Base-by-base conservation (phyloP, 2,329 filamentous ascomycete genomes). In the Fusarium sp. region DNA sequence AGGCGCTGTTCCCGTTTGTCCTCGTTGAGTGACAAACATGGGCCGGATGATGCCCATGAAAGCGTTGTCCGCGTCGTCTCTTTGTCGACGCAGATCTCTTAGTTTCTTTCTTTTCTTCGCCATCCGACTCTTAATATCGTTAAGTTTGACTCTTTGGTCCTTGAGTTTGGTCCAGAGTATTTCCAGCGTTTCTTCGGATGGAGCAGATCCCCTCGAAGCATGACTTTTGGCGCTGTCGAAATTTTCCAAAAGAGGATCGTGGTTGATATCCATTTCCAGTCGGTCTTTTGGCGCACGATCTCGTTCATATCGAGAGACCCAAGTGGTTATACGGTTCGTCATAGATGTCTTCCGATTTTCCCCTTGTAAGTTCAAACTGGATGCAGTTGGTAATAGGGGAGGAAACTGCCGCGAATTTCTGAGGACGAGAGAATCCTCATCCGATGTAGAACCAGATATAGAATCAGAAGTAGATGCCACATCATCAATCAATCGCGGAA, bases 1-100 rank as follows among this genome's bases (percentile, higher is more conserved):
- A 7, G 70, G 50, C 1, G 76, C 66, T 15, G 72, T 63, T 9
- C 68, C 60, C 10, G 66, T 54, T 22, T 66, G 48, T 22, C 71
- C 68, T 15, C 64, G 60, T 20, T 72, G 74, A 46, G 69, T 75
- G 20, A 81, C 71, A 6, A 82, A 71, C 24, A 82, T 72, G 1
- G 79, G 80, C 6, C 81, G 76, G 20, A 82, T 65, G 17, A 79
- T 66, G 28, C 75, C 75, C 80, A 83, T 82, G 45, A 83, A 81
- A 2, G 74, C 74, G 64, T 82, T 82, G 49, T 83, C 81, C 7
- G 79, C 75, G 26, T 77, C 73, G 39, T 81, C 77, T 52, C 76
- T 80, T 24, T 64, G 69, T 18, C 68, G 76, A 2, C 81, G 78
- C 18, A 80, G 56, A 6, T 76, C 63, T 40, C 74, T 73, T 38